phyloP scores from a whole-genome alignment of 2,329 filamentous ascomycete genomes.

The Ceratocystiopsis sp. region DNA sequence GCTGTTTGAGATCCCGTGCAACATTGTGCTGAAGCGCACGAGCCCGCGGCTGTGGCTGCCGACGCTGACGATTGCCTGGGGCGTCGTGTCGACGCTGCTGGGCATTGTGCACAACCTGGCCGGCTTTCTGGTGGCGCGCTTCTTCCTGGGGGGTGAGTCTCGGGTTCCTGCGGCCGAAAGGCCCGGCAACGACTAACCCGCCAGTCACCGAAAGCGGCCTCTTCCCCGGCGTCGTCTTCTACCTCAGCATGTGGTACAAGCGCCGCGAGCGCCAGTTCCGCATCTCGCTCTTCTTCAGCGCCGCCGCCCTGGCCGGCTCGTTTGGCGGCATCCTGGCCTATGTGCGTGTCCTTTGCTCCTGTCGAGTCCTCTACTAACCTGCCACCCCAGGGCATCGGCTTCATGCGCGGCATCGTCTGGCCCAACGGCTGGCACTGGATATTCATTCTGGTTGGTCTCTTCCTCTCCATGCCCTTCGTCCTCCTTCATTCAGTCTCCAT shows the following conservation, averaged over 20 bases:
- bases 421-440: conserved; percentile 6
- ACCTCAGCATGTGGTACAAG: conserved; percentile 28
- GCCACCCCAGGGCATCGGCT: conserved; percentile 28
- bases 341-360: too few species aligned
- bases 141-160: conserved; percentile 19
- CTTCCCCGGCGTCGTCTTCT: conserved; percentile 23
- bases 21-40: conserved; percentile 43
- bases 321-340: conserved; percentile 18
- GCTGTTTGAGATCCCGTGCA: conserved; percentile 47
- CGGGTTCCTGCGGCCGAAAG: too few species aligned
- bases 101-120: conserved; percentile 21
- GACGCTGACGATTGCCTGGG: conserved; percentile 37
- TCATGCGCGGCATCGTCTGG: conserved; percentile 24
- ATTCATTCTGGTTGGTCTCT: conserved; percentile 5
- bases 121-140: conserved; percentile 21
- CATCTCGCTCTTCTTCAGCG: conserved; percentile 25
- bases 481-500: conserved; percentile 13
- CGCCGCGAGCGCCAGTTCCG: conserved; percentile 24
- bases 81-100: conserved; percentile 23
- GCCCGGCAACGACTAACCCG: too few species aligned
- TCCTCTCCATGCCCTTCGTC: conserved; percentile 11
- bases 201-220: conserved; percentile 22
- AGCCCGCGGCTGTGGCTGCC: conserved; percentile 44
- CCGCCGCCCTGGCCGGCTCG: conserved; percentile 18
- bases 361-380: too few species aligned